A percentile compares a stretch with the other conserved stretches of the same genome.
Evolutionary conservation across 495 filamentous ascomycete genomes (phyloP).

Genomic region (Annulohypoxylon nitens): DNA sequence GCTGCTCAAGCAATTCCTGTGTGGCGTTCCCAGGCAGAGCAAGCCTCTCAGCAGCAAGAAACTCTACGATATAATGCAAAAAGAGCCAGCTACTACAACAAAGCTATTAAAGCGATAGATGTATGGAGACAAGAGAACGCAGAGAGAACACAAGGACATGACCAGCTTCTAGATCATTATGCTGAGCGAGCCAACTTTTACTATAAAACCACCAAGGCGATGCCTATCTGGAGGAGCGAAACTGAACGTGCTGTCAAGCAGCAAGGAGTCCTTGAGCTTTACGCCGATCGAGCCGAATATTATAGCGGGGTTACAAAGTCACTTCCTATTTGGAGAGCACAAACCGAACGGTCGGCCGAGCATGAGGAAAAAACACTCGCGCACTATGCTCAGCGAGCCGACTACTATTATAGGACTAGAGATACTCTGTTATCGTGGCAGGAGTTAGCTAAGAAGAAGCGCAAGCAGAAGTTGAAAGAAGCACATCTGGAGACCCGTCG

Average conservation of each 20-base stretch:
- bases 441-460: slow-evolving; percentile 44
- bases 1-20: slow-evolving; percentile 30
- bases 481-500: slow-evolving; percentile 52
- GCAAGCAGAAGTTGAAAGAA: slow-evolving; percentile 48
- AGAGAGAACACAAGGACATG: slow-evolving; percentile 22
- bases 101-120: slow-evolving; percentile 31
- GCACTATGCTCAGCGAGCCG: slow-evolving; percentile 42
- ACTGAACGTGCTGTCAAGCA: slow-evolving; percentile 37
- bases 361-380: slow-evolving; percentile 35
- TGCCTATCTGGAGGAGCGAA: slow-evolving; percentile 49
- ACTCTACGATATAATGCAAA: slow-evolving; percentile 31
- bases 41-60: slow-evolving; percentile 34
- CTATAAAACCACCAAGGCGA: slow-evolving; percentile 41
- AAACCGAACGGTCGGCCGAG: slow-evolving; percentile 33
- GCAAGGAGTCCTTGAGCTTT: slow-evolving; percentile 35
- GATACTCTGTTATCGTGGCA: slow-evolving; percentile 43
- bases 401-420: slow-evolving; percentile 49
- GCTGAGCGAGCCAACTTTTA: slow-evolving; percentile 48
- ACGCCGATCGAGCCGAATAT: slow-evolving; percentile 46
- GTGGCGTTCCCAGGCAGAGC: slow-evolving; percentile 44
- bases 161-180: slow-evolving; percentile 39
- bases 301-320: slow-evolving; percentile 43
- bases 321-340: slow-evolving; percentile 50
- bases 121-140: slow-evolving; percentile 42
- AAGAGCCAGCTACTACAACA: slow-evolving; percentile 37